Evolutionary conservation across 331 rosid genomes (phyloP).

Genomic region (Ulmus americana): DNA sequence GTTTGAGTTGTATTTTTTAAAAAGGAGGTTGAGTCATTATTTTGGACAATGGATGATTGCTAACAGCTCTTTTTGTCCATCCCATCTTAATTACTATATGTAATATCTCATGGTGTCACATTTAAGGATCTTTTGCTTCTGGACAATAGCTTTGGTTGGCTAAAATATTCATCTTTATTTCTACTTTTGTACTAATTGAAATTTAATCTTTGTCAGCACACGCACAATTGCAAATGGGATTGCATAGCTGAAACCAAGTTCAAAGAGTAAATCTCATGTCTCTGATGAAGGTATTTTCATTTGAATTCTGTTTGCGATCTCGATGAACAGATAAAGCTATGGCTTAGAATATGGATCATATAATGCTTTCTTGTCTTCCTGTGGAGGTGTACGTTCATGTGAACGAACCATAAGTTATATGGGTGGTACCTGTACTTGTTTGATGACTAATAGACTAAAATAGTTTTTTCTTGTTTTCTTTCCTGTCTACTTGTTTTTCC

Average conservation of each 20-base stretch:
- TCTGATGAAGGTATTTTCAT: conserved; percentile 27
- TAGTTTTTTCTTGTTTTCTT: background rate
- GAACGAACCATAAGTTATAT: background rate
- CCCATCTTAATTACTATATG: background rate
- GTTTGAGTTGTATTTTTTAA: conserved; percentile 1
- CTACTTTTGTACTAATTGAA: background rate
- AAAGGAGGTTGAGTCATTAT: conserved; percentile 1
- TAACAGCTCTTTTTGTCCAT: conserved; percentile 22
- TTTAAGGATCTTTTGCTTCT: background rate
- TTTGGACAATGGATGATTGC: conserved; percentile 9
- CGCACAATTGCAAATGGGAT: conserved; percentile 12
- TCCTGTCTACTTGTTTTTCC: background rate
- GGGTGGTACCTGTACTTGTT: background rate
- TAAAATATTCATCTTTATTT: background rate
- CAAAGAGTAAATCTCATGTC: conserved; percentile 25
- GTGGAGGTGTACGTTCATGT: background rate
- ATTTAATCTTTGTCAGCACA: background rate
- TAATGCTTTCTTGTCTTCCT: background rate
- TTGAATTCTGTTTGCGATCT: conserved; percentile 1
- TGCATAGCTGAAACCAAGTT: conserved; percentile 20
- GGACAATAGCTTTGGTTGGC: background rate
- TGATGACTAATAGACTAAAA: background rate
- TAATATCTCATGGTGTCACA: conserved; percentile 7
- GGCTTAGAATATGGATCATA: background rate
- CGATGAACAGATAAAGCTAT: background rate